Percentiles rank a stretch among this genome's conserved stretches.
These are phyloP conservation scores for Hymenoscyphus fructigenus DNA, from an alignment of 2,329 filamentous ascomycete genomes.

Conservation along the genomic window DNA sequence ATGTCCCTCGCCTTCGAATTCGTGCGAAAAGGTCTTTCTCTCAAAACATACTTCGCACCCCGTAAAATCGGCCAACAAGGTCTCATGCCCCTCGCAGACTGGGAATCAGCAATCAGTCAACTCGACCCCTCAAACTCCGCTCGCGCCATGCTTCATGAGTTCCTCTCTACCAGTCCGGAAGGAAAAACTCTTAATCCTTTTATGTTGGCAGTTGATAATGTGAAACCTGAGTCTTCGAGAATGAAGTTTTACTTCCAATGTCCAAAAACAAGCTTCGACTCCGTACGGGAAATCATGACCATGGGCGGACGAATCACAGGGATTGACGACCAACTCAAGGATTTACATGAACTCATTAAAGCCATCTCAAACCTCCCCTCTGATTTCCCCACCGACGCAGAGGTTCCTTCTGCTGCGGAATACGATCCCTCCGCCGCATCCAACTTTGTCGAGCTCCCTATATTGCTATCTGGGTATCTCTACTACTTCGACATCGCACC, in stretches of 20 bases:
- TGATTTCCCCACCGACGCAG: background rate
- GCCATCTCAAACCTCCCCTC: background rate
- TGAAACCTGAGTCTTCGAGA: background rate
- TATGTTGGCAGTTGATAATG: background rate
- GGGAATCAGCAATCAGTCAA: background rate
- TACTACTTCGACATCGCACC: background rate
- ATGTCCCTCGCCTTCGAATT: background rate
- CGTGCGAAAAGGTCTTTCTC: background rate
- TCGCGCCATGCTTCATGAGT: background rate
- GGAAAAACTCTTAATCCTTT: background rate
- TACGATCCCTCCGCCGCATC: background rate
- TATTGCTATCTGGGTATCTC: background rate
- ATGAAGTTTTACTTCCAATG: background rate
- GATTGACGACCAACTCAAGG: background rate
- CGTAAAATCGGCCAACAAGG: background rate
- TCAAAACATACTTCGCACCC: background rate
- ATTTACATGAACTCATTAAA: background rate
- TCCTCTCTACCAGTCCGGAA: background rate
- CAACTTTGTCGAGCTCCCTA: background rate
- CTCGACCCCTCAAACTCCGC: background rate
- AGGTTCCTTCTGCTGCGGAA: background rate
- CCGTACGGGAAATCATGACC: background rate
- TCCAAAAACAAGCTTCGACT: background rate
- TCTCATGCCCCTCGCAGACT: background rate
- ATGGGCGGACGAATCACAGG: background rate